A percentile compares a stretch with the other conserved stretches of the same genome.
phyloP scores from a whole-genome alignment of 169 alveolate species.

The Plasmodium chabaudi region DNA sequence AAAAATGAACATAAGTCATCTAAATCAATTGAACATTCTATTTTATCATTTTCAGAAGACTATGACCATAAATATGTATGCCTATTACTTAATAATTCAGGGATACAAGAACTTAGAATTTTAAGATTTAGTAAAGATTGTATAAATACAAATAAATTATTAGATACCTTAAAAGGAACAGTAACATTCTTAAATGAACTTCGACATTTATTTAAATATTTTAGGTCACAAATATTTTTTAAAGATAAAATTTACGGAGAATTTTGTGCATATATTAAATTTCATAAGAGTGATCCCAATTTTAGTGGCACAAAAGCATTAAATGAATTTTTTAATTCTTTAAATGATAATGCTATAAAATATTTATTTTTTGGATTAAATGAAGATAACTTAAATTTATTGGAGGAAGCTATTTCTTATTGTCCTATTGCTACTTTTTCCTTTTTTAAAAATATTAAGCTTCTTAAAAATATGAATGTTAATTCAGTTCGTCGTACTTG shows the following conservation, averaged over 20 bases:
- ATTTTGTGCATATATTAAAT: constrained; percentile 69
- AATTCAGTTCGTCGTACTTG: constrained; percentile 71
- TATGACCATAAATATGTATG: constrained; percentile 44
- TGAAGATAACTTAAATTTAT: constrained; percentile 51
- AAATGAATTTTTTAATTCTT: constrained; percentile 72
- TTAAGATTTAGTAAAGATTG: constrained; percentile 64
- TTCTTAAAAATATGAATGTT: constrained; percentile 45
- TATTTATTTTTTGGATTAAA: constrained; percentile 51
- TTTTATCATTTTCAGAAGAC: constrained; percentile 58
- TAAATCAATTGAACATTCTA: constrained; percentile 36
- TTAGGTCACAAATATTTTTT: constrained; percentile 63
- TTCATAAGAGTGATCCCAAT: constrained; percentile 65
- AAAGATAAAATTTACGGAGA: constrained; percentile 55
- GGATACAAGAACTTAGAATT: constrained; percentile 47
- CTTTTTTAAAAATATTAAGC: constrained; percentile 61
- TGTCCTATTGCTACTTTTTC: constrained; percentile 69
- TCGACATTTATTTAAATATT: constrained; percentile 49
- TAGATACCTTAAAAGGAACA: constrained; percentile 69
- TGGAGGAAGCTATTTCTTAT: constrained; percentile 73
- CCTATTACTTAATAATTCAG: constrained; percentile 30
- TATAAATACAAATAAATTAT: constrained; percentile 53
- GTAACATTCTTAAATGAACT: constrained; percentile 61
- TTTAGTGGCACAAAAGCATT: constrained; percentile 73
- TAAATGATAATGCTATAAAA: constrained; percentile 59
- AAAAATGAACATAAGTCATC: constrained; percentile 36